Percentiles rank a stretch among this genome's conserved stretches.
Conservation (phyloP, 805 yeast genomes). For the Tetrapisispora pingtungensis region DNA sequence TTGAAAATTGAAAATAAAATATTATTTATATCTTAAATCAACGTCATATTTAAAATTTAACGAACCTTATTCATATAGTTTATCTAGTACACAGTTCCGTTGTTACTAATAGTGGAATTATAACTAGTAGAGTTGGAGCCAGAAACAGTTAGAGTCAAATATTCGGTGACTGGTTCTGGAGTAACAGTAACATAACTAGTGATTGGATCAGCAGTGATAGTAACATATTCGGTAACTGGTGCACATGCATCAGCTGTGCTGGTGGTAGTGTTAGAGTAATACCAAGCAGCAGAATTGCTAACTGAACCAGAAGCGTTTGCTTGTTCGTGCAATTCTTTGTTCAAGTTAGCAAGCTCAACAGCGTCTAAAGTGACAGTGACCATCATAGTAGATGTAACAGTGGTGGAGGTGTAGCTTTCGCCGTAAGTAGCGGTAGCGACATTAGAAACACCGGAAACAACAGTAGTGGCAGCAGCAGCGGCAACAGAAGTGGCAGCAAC, state of each 20-base stretch:
- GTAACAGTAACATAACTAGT: constrained; percentile 14
- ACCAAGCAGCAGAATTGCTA: neutral
- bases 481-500: constrained; percentile 8
- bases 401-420: constrained; percentile 5
- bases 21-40: too few relatives aligned
- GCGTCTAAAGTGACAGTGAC: constrained; percentile 5
- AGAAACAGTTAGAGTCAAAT: constrained; percentile 3
- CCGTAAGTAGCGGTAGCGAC: neutral
- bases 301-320: neutral
- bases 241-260: constrained; percentile 1
- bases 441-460: constrained; percentile 5
- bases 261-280: neutral
- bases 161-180: constrained; percentile 4
- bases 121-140: neutral
- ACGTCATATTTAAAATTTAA: neutral
- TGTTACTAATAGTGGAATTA: neutral
- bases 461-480: constrained; percentile 3
- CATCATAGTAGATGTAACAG: constrained; percentile 12
- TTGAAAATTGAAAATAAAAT: neutral
- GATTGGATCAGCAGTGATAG: constrained; percentile 13
- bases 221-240: constrained; percentile 9
- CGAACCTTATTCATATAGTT: neutral
- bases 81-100: constrained; percentile 1
- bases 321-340: neutral
- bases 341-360: constrained; percentile 1